These are phyloP conservation scores for Hibiscus mutabilis DNA, from an alignment of 345 rosid genomes.

Conservation along the genomic window DNA sequence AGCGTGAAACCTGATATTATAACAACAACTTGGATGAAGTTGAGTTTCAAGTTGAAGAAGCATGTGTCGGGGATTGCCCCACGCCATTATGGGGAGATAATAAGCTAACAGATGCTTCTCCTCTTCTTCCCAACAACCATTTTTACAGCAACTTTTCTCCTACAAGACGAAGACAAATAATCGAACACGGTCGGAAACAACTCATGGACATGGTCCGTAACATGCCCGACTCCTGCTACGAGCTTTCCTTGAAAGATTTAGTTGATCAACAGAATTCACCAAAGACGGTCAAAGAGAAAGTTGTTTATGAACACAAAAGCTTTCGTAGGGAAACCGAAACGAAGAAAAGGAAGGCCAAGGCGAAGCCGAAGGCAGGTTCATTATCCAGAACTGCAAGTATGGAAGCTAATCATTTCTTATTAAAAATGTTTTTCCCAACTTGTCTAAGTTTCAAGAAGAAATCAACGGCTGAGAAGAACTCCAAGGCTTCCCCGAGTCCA, in stretches of 20 bases:
- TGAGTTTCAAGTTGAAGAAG: constrained; percentile 6
- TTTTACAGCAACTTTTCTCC: constrained; percentile 22
- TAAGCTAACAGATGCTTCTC: constrained; percentile 12
- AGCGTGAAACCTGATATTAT: not conserved
- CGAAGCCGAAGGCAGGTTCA: constrained; percentile 4
- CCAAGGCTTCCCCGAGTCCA: constrained; percentile 27
- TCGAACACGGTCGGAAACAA: constrained; percentile 46
- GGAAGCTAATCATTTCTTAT: constrained; percentile 38
- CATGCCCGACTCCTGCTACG: constrained; percentile 45
- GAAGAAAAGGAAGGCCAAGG: not conserved
- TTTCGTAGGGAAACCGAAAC: constrained; percentile 7
- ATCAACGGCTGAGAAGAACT: constrained; percentile 6
- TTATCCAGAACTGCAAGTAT: constrained; percentile 33
- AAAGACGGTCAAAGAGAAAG: not conserved
- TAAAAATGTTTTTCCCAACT: constrained; percentile 42
- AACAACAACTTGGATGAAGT: not conserved
- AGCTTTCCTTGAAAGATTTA: constrained; percentile 52
- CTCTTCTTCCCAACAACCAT: constrained; percentile 27
- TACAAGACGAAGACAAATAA: constrained; percentile 13
- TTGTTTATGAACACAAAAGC: not conserved
- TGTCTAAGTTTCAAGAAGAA: constrained; percentile 25
- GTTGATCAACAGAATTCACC: constrained; percentile 28
- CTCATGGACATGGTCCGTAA: constrained; percentile 44
- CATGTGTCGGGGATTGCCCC: not conserved
- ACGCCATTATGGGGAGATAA: constrained; percentile 11